Evolutionary conservation across 2,329 filamentous ascomycete species (phyloP), one percentile per base, ranked within the genome.

Genomic region (Davidsoniella australis): DNA sequence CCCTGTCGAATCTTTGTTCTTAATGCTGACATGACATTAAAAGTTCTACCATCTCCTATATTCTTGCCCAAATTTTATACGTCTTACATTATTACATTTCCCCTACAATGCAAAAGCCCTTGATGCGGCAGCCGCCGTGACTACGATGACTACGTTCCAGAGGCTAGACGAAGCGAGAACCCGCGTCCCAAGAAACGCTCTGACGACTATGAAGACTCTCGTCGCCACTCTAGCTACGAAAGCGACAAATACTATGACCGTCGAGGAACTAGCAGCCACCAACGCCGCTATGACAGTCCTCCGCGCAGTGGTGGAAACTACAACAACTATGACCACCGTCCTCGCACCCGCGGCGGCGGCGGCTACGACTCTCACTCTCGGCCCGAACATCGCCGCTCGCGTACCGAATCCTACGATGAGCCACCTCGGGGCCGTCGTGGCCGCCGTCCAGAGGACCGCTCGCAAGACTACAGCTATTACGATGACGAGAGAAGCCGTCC

Each of bases 341-440:
- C 40, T 12, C 29, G 41, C 9, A 46, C 48, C 20, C 48, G 48
- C 18, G 17, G 38, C 20, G 41, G 41, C 41, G 7, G 41, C 17
- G 41, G 41, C 33, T 20, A 40, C 23, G 40, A 45, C 37, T 26
- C 20, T 17, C 14, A 46, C 14, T 40, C 45, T 23, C 49, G 49
- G 10, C 39, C 41, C 23, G 46, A 52, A 7, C 38, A 48, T 38
- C 50, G 43, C 37, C 50, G 46, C 29, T 45, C 42, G 23, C 50
- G 50, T 4, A 41, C 46, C 18, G 41, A 52, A 4, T 41, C 24
- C n/a, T 45, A 45, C 26, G 45, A 49, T n/a, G 50, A 52, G 44
- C 50, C 50, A 14, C 41, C 45, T 10, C 50, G 50, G 5, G 50
- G 50, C 16, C 46, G 50, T 14, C 50, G 33, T 16, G 39, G 33